These are phyloP conservation scores for Prorocentrum cordatum DNA, from an alignment of 169 alveolate species.

Conservation along the genomic window DNA sequence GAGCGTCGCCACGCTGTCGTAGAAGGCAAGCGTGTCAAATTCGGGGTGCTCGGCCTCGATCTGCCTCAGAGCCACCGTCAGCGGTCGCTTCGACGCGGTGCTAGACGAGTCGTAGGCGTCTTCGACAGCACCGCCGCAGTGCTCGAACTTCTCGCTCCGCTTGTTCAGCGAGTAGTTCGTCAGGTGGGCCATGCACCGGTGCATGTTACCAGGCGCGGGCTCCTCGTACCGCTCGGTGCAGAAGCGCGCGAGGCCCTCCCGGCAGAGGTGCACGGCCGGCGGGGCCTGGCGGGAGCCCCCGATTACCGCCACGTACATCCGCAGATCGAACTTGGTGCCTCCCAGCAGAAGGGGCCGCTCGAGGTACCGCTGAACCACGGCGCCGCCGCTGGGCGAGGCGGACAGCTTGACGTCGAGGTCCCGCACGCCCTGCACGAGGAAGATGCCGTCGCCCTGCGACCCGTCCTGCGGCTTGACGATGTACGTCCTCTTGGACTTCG, in stretches of 20 bases:
- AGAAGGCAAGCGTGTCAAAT: conserved; percentile 13
- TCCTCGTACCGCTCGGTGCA: conserved; percentile 28
- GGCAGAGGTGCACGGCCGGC: neutral
- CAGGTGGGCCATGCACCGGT: conserved; percentile 57
- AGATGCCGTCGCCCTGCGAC: conserved; percentile 34
- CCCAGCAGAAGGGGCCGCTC: conserved; percentile 2
- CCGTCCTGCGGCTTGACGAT: conserved; percentile 46
- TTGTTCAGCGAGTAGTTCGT: conserved; percentile 60
- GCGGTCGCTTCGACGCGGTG: conserved; percentile 45
- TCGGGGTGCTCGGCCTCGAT: conserved; percentile 5
- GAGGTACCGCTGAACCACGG: conserved; percentile 54
- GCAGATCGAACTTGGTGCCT: conserved; percentile 41
- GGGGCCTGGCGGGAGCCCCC: neutral
- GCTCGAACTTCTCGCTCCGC: conserved; percentile 9
- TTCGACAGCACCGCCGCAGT: neutral
- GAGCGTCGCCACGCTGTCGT: neutral
- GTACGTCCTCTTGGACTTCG: conserved; percentile 31
- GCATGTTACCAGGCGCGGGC: conserved; percentile 45
- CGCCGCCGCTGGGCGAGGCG: neutral
- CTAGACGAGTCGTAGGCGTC: neutral
- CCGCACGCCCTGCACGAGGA: conserved; percentile 29
- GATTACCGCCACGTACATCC: conserved; percentile 13
- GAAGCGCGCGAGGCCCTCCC: conserved; percentile 38
- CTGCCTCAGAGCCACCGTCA: conserved; percentile 33
- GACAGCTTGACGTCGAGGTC: conserved; percentile 36